Percentiles rank a stretch among this genome's conserved stretches.
Evolutionary conservation across 1,284 basidiomycete genomes (phyloP).

Genomic region (Trametes hirsuta): DNA sequence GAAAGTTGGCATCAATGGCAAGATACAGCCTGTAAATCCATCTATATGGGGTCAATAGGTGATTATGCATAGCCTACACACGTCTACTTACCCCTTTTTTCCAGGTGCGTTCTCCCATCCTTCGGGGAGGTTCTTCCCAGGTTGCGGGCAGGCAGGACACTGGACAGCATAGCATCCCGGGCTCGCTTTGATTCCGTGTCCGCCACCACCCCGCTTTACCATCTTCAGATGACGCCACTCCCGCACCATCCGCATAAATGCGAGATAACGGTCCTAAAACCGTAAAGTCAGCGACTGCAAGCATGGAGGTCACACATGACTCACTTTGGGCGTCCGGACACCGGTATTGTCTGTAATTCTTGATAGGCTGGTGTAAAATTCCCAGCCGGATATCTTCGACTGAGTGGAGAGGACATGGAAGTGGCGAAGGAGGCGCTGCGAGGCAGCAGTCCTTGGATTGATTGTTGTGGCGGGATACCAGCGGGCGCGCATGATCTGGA

Average conservation of each 20-base stretch:
- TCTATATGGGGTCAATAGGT: slow-evolving; percentile 6
- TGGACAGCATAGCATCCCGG: slow-evolving; percentile 34
- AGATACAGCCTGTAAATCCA: slow-evolving; percentile 27
- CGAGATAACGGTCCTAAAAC: slow-evolving; percentile 15
- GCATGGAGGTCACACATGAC: background rate
- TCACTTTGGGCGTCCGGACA: background rate
- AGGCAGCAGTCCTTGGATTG: slow-evolving; percentile 31
- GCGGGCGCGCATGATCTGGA: slow-evolving; percentile 30
- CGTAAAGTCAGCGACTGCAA: background rate
- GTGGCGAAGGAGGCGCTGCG: slow-evolving; percentile 32
- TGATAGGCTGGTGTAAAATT: slow-evolving; percentile 31
- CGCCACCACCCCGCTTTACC: slow-evolving; percentile 30
- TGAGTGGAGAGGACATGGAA: slow-evolving; percentile 29
- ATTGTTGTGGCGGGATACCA: slow-evolving; percentile 36
- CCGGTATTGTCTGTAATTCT: slow-evolving; percentile 17
- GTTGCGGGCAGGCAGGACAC: slow-evolving; percentile 42
- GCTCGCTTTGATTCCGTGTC: background rate
- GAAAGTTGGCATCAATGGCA: slow-evolving; percentile 34
- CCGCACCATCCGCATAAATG: slow-evolving; percentile 5
- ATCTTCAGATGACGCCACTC: slow-evolving; percentile 28
- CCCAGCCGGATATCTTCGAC: slow-evolving; percentile 32
- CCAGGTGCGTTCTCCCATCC: background rate
- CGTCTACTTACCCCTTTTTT: background rate
- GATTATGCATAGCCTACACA: background rate
- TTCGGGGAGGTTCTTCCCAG: slow-evolving; percentile 36